These are phyloP conservation scores for Staphylotrichum tortipilum DNA, from an alignment of 495 filamentous ascomycete species.

Conservation along the genomic window DNA sequence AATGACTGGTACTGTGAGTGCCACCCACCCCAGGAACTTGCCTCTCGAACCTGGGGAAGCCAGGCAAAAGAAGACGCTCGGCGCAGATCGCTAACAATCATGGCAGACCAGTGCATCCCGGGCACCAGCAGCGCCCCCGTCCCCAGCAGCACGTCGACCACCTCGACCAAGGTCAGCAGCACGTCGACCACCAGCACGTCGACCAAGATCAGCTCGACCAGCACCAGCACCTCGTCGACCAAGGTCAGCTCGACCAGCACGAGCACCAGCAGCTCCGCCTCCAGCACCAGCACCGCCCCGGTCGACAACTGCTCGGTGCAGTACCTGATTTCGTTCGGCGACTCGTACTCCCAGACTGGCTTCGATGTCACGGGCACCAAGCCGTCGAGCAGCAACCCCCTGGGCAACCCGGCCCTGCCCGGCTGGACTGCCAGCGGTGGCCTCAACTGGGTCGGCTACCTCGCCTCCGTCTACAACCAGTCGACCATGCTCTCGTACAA, in stretches of 20 bases:
- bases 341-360: slow-evolving; percentile 47
- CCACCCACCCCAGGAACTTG: not conserved
- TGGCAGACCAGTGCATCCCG: slow-evolving; percentile 15
- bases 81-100: not conserved
- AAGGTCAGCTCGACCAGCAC: not conserved
- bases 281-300: not conserved
- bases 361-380: slow-evolving; percentile 56
- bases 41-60: too few relatives aligned
- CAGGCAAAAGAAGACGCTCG: too few relatives aligned
- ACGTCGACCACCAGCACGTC: not conserved
- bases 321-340: slow-evolving; percentile 38
- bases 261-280: not conserved
- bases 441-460: slow-evolving; percentile 61
- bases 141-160: not conserved
- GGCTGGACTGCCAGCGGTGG: slow-evolving; percentile 52
- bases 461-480: slow-evolving; percentile 53
- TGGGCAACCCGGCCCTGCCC: slow-evolving; percentile 66
- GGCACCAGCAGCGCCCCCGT: not conserved
- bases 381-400: slow-evolving; percentile 55
- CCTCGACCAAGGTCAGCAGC: not conserved
- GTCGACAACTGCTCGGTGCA: slow-evolving; percentile 10
- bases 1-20: slow-evolving; percentile 19
- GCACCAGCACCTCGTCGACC: not conserved
- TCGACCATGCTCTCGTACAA: slow-evolving; percentile 56
- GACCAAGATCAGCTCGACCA: not conserved